These are phyloP conservation scores for Trametes polyzona DNA, from an alignment of 1,284 basidiomycete genomes.

Conservation along the genomic window DNA sequence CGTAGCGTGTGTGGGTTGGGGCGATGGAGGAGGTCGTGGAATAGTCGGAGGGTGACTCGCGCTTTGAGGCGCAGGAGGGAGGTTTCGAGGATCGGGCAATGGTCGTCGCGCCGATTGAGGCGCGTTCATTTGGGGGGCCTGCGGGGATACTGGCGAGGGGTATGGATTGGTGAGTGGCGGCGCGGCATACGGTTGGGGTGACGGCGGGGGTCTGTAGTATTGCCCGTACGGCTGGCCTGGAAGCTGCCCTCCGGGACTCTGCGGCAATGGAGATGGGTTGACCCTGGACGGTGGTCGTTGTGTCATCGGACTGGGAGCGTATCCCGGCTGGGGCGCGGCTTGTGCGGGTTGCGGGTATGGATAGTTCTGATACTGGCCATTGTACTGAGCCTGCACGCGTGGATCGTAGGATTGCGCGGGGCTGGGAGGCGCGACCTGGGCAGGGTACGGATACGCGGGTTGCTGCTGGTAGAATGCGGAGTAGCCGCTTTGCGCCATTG, in stretches of 20 bases:
- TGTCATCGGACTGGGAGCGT: not conserved
- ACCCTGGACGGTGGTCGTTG: not conserved
- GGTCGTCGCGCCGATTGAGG: slow-evolving; percentile 25
- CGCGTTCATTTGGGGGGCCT: slow-evolving; percentile 12
- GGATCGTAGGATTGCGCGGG: slow-evolving; percentile 7
- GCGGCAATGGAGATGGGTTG: slow-evolving; percentile 1
- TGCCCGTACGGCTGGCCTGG: slow-evolving; percentile 14
- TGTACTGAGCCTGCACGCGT: slow-evolving; percentile 15
- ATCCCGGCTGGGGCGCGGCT: not conserved
- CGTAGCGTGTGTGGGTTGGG: slow-evolving; percentile 13
- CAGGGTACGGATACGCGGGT: slow-evolving; percentile 13
- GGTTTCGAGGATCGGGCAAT: slow-evolving; percentile 26
- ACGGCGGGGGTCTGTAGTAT: slow-evolving; percentile 6
- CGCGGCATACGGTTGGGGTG: slow-evolving; percentile 15
- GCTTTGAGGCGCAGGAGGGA: slow-evolving; percentile 13
- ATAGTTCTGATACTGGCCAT: slow-evolving; percentile 15
- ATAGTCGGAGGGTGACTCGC: not conserved
- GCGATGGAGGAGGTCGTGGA: slow-evolving; percentile 12
- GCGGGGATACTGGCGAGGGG: slow-evolving; percentile 25
- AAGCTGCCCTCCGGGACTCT: slow-evolving; percentile 1
- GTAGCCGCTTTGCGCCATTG: slow-evolving; percentile 26
- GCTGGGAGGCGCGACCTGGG: slow-evolving; percentile 6
- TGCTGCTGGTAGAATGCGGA: slow-evolving; percentile 19
- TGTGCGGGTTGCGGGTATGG: slow-evolving; percentile 1
- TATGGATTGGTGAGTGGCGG: slow-evolving; percentile 14